These are phyloP conservation scores for Lumnitzera racemosa DNA, from an alignment of 345 rosid species.

Conservation along the genomic window DNA sequence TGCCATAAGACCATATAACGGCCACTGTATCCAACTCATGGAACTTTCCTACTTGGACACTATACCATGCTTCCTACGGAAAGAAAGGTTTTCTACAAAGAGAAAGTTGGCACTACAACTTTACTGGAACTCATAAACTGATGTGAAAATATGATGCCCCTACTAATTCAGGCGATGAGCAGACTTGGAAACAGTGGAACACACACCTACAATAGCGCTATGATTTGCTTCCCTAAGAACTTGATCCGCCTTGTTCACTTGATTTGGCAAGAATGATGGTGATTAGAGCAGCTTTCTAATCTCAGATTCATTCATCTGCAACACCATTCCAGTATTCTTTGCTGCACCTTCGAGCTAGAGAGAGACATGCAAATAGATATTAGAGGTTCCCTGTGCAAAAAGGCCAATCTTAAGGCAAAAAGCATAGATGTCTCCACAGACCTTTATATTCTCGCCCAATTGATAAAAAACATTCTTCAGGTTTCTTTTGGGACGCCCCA, in stretches of 20 bases:
- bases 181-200: slow-evolving; percentile 3
- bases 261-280: slow-evolving; percentile 10
- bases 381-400: too few relatives aligned
- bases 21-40: too few relatives aligned
- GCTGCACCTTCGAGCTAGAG: slow-evolving; percentile 17
- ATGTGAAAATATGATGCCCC: neutral
- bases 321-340: slow-evolving; percentile 11
- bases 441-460: slow-evolving; percentile 14
- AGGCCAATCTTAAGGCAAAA: too few relatives aligned
- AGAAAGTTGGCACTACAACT: neutral
- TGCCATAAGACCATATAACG: too few relatives aligned
- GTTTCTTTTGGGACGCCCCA: slow-evolving; percentile 4
- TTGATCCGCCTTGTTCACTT: slow-evolving; percentile 11
- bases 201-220: slow-evolving; percentile 4
- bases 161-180: slow-evolving; percentile 13
- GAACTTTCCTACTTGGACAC: too few relatives aligned
- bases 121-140: neutral
- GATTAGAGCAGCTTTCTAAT: slow-evolving; percentile 8
- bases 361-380: neutral
- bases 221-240: slow-evolving; percentile 20
- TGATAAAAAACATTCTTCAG: slow-evolving; percentile 10
- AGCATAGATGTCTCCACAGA: slow-evolving; percentile 1
- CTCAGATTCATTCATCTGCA: slow-evolving; percentile 14
- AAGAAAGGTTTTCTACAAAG: neutral
- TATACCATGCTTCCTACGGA: too few relatives aligned